phyloP scores from a whole-genome alignment of 352 stramenopile genomes.

The Thalassiosira ordinaria region DNA sequence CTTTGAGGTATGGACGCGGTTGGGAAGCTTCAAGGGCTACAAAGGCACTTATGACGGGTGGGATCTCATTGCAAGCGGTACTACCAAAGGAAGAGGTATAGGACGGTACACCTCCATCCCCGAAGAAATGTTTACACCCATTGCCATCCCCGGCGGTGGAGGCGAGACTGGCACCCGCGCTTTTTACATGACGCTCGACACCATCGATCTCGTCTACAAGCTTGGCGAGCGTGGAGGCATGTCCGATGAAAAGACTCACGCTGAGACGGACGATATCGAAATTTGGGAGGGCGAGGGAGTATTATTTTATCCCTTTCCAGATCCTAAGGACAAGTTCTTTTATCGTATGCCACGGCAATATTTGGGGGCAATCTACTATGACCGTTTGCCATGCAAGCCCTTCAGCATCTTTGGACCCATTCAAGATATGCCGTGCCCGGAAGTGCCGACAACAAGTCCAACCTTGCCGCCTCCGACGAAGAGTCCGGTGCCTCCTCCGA shows the following conservation, averaged over 20 bases:
- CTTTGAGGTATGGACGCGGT: constrained; percentile 26
- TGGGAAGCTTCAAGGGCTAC: constrained; percentile 27
- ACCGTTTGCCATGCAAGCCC: constrained; percentile 45
- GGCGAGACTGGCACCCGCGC: constrained; percentile 25
- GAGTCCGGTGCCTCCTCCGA: constrained; percentile 2
- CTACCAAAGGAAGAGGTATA: constrained; percentile 13
- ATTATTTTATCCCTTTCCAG: constrained; percentile 24
- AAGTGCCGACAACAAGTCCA: constrained; percentile 22
- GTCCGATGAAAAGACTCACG: constrained; percentile 15
- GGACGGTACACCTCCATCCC: constrained; percentile 36
- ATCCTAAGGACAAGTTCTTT: constrained; percentile 1
- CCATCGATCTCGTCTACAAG: constrained; percentile 34
- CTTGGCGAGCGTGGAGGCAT: background rate
- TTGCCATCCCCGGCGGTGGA: constrained; percentile 29
- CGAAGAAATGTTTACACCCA: constrained; percentile 18
- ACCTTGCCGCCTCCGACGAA: constrained; percentile 4
- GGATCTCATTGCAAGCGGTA: constrained; percentile 30
- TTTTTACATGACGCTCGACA: constrained; percentile 38
- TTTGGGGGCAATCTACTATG: constrained; percentile 22
- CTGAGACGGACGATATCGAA: constrained; percentile 25
- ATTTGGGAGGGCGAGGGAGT: constrained; percentile 46
- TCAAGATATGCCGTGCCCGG: constrained; percentile 29
- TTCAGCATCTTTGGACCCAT: constrained; percentile 29
- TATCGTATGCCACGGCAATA: constrained; percentile 30
- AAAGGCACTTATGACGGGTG: constrained; percentile 29